phyloP scores from a whole-genome alignment of 192 early-diverging fungal genomes.

The Glomus cerebriforme region DNA sequence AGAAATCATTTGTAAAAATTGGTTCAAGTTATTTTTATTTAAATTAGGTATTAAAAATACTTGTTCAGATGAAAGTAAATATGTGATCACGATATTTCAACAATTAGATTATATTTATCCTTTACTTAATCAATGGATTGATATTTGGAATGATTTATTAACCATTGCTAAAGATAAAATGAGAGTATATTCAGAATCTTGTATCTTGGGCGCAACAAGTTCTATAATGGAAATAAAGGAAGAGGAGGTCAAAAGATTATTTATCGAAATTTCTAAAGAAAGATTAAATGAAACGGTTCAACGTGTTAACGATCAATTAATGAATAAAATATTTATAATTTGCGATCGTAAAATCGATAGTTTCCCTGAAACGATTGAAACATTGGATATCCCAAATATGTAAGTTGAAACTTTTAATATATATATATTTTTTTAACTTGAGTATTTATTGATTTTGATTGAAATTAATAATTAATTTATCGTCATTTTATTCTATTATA shows the following conservation, averaged over 20 bases:
- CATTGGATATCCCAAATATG: background rate
- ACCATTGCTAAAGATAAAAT: background rate
- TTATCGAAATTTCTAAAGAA: background rate
- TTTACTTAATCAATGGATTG: background rate
- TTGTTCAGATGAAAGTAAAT: background rate
- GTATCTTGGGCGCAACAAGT: background rate
- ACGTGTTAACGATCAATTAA: background rate
- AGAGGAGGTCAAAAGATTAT: background rate
- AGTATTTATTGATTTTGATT: too few species aligned
- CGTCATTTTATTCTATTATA: too few species aligned
- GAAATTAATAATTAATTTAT: background rate
- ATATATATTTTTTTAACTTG: background rate
- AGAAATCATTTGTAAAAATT: background rate
- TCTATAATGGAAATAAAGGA: background rate
- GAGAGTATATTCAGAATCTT: background rate
- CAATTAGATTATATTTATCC: background rate
- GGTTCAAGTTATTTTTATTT: background rate
- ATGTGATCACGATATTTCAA: background rate
- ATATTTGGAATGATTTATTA: background rate
- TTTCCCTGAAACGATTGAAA: too few species aligned
- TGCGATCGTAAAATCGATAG: background rate
- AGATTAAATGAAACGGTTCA: background rate
- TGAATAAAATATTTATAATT: background rate
- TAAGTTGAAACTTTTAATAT: background rate
- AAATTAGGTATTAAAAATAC: background rate